Evolutionary conservation across 495 filamentous ascomycete genomes (phyloP).

Genomic region (Cetradonia linearis): DNA sequence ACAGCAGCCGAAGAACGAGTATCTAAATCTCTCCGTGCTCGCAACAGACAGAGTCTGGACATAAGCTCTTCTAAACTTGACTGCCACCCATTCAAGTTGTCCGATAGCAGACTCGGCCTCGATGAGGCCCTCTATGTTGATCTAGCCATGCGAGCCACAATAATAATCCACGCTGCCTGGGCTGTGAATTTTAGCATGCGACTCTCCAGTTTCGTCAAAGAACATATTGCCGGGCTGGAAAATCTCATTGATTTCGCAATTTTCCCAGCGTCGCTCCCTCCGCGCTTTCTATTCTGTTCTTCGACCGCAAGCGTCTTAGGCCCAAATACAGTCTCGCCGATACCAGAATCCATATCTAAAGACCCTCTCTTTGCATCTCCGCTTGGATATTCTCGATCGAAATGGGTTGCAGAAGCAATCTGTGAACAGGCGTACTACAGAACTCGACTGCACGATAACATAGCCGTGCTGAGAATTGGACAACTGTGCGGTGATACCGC

Average conservation of each 20-base stretch:
- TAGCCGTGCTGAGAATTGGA: conserved; percentile 44
- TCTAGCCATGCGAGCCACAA: conserved; percentile 35
- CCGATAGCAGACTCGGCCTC: conserved; percentile 39
- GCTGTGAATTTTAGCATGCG: conserved; percentile 59
- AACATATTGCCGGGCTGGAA: conserved; percentile 44
- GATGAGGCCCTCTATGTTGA: conserved; percentile 27
- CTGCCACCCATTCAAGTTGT: conserved; percentile 25
- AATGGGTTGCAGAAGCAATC: conserved; percentile 53
- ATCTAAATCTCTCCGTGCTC: conserved; percentile 34
- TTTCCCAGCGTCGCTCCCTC: conserved; percentile 26
- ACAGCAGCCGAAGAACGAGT: conserved; percentile 41
- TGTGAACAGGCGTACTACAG: conserved; percentile 27
- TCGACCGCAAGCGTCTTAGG: conserved; percentile 38
- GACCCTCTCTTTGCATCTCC: conserved; percentile 40
- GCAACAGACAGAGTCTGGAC: conserved; percentile 23
- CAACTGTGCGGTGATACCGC: conserved; percentile 47
- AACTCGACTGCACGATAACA: conserved; percentile 23
- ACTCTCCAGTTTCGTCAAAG: conserved; percentile 46
- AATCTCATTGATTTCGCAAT: conserved; percentile 46
- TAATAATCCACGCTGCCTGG: conserved; percentile 59
- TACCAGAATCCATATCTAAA: conserved; percentile 41
- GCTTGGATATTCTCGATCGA: conserved; percentile 52
- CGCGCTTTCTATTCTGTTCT: conserved; percentile 49
- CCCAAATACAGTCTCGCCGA: conserved; percentile 25
- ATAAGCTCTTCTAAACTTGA: conserved; percentile 26